Conservation (phyloP, 352 stramenopile species). For the Nothophytophthora sp. region DNA sequence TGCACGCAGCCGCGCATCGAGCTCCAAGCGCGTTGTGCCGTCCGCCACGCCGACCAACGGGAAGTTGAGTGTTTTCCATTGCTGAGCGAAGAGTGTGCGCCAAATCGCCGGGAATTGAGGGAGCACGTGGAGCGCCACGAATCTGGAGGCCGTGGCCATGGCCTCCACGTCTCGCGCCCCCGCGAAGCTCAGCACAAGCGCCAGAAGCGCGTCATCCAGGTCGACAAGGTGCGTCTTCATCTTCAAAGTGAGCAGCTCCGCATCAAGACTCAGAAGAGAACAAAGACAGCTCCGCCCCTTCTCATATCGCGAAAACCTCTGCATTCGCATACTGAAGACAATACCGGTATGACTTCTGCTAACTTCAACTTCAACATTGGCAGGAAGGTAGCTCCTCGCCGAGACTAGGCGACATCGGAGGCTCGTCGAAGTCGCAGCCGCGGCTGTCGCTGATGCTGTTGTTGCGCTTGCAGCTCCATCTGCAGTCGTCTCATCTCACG, state of each 20-base stretch:
- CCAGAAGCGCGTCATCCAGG: slow-evolving; percentile 49
- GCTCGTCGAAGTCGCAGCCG: too few species aligned
- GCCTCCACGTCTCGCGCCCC: slow-evolving; percentile 46
- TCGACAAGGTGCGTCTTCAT: slow-evolving; percentile 9
- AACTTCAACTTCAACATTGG: slow-evolving; percentile 30
- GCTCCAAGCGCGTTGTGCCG: slow-evolving; percentile 13
- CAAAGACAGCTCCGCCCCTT: slow-evolving; percentile 3
- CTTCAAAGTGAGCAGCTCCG: slow-evolving; percentile 3
- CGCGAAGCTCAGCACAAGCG: slow-evolving; percentile 30
- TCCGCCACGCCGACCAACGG: slow-evolving; percentile 19
- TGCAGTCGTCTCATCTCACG: slow-evolving; percentile 59
- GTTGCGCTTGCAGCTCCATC: slow-evolving; percentile 46
- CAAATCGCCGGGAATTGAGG: slow-evolving; percentile 51
- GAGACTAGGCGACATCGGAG: slow-evolving; percentile 31
- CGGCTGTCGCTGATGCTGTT: slow-evolving; percentile 45
- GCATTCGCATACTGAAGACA: too few species aligned
- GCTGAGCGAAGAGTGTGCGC: slow-evolving; percentile 45
- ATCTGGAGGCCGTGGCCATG: slow-evolving; percentile 35
- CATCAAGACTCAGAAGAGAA: too few species aligned
- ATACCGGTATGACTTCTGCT: too few species aligned
- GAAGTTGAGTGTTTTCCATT: slow-evolving; percentile 62
- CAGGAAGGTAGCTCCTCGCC: too few species aligned
- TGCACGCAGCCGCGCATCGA: slow-evolving; percentile 32
- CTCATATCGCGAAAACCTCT: background rate
- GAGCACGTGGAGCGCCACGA: slow-evolving; percentile 39